Base-by-base conservation (phyloP, 2,329 filamentous ascomycete species). In the Pyrenochaeta sp. region DNA sequence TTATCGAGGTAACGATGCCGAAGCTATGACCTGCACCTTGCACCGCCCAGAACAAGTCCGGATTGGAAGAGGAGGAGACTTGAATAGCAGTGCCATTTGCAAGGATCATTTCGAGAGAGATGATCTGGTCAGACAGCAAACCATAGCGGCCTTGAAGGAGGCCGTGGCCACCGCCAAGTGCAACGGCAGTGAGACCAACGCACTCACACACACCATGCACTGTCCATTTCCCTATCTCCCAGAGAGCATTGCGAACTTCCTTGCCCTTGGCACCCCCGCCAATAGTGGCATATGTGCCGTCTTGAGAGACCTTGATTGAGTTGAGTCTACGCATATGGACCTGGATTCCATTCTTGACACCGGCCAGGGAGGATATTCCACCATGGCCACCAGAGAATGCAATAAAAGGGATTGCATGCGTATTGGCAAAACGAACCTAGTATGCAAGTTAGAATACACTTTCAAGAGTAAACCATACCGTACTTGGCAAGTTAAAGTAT, bases 111-210 rank as follows among this genome's bases (percentile, higher is more conserved):
- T 82, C 78, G 71, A 83, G 70, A 0, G 79, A 81, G n/a, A 83
- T 52, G 31, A 85, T 78, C 45, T 86, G 79, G 56, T 87, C 85
- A 0, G 79, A 68, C 2, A 83, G 70, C 2, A 87, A 77, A 1
- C 84, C 84, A 53, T 85, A 72, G 27, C 75, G 78, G 1, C 84
- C 83, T 63, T 85, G 80, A 4, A 84, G 77, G 72, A 77, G 78
- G 29, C 85, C 84, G 66, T 85, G 81, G 3, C 85, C 84, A 49
- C 85, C 85, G 2, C 85, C 85, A 0, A 87, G 78, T 0, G 75
- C 82, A 0, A 82, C 83, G 0, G 80, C 81, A 1, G 82, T 57
- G 35, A 75, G 63, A 45, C 81, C 77, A 23, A 79, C 77, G 55
- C 82, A 85, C 67, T 84, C 82, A 60, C 83, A 86, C 3, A 56